These are phyloP conservation scores for Linnemannia elongata DNA, from an alignment of 192 early-diverging fungal species.

Conservation along the genomic window DNA sequence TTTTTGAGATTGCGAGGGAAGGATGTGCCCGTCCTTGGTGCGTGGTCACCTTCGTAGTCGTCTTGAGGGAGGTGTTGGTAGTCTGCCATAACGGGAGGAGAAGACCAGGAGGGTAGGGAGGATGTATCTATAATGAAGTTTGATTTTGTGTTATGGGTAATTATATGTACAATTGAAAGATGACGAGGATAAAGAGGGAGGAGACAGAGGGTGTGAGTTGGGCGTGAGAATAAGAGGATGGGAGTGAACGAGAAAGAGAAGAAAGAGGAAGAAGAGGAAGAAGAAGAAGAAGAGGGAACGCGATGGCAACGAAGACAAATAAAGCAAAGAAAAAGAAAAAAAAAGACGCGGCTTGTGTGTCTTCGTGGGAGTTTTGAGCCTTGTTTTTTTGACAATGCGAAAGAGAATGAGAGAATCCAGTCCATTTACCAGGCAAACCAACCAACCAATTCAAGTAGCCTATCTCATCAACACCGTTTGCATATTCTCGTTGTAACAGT, in stretches of 20 bases:
- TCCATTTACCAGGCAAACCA: background rate
- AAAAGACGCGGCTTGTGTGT: background rate
- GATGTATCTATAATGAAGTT: background rate
- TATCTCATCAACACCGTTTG: background rate
- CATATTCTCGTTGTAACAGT: too few relatives aligned
- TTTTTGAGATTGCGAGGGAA: background rate
- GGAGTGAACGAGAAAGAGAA: background rate
- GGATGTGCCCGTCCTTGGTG: background rate
- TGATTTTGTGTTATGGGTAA: background rate
- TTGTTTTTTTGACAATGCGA: background rate
- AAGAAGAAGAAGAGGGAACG: background rate
- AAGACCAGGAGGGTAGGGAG: background rate
- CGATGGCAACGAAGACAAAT: background rate
- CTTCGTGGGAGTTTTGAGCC: slow-evolving; percentile 8
- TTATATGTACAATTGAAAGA: background rate
- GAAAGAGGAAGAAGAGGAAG: background rate
- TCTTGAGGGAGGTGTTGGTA: slow-evolving; percentile 33
- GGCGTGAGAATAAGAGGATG: background rate
- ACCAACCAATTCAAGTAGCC: background rate
- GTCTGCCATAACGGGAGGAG: slow-evolving; percentile 12
- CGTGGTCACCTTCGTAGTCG: background rate
- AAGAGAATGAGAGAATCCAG: background rate
- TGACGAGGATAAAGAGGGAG: background rate
- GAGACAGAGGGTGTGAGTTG: background rate
- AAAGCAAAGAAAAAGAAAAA: background rate